Evolutionary conservation across 2,329 filamentous ascomycete species (phyloP).

Genomic region (Amauroascus verrucosus): DNA sequence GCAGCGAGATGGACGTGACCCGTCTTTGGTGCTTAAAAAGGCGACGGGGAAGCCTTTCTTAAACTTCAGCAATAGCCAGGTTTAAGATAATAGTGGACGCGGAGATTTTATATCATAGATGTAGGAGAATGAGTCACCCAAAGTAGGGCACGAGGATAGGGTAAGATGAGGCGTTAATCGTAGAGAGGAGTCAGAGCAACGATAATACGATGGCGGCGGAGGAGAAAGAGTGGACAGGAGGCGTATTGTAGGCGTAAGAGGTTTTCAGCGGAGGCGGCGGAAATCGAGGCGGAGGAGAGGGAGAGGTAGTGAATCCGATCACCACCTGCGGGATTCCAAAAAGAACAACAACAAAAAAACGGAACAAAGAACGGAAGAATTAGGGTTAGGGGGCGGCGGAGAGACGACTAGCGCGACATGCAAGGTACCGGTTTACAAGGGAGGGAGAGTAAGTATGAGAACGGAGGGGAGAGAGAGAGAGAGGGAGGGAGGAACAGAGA

Average conservation of each 20-base stretch:
- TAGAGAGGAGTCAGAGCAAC: neutral
- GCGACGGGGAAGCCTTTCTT: conserved; percentile 16
- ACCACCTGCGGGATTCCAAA: conserved; percentile 2
- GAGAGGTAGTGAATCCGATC: conserved; percentile 1
- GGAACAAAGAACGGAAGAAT: neutral
- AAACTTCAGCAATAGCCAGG: conserved; percentile 13
- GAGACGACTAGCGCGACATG: conserved; percentile 6
- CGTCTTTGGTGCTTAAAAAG: conserved; percentile 16
- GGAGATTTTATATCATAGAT: neutral
- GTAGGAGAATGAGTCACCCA: conserved; percentile 4
- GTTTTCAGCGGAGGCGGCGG: neutral
- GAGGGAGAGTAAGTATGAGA: no score
- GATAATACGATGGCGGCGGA: neutral
- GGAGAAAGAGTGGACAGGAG: neutral
- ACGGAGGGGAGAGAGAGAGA: no score
- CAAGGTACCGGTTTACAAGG: conserved; percentile 12
- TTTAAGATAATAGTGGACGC: conserved; percentile 1
- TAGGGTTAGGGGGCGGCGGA: neutral
- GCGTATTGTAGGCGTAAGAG: neutral
- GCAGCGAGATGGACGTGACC: conserved; percentile 11
- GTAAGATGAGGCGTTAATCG: neutral
- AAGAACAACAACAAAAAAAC: neutral
- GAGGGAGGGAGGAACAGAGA: neutral
- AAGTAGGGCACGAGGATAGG: neutral
- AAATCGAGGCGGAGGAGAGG: neutral